Evolutionary conservation across 148 eudicot species (phyloP).

Genomic region (Persicaria maculosa): DNA sequence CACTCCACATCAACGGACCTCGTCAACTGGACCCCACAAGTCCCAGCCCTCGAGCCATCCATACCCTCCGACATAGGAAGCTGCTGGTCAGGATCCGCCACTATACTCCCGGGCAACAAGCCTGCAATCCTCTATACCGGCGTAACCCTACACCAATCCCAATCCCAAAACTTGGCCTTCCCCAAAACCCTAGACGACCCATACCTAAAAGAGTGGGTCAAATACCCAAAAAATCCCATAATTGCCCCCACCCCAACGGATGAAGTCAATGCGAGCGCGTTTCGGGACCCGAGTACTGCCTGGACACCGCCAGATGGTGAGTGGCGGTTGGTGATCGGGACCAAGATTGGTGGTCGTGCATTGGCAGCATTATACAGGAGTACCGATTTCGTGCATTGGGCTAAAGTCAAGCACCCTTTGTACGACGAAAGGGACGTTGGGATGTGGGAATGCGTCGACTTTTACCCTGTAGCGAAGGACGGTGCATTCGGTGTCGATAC

Average conservation of each 20-base stretch:
- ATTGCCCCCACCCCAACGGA: constrained; percentile 15
- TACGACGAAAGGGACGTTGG: constrained; percentile 19
- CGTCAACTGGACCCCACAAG: constrained; percentile 46
- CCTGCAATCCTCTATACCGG: constrained; percentile 48
- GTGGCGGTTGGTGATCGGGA: constrained; percentile 21
- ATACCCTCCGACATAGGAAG: constrained; percentile 36
- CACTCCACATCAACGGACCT: constrained; percentile 52
- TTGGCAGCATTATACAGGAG: constrained; percentile 27
- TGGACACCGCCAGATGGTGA: constrained; percentile 29
- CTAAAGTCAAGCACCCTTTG: constrained; percentile 10
- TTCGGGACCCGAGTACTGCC: constrained; percentile 42
- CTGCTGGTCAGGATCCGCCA: constrained; percentile 55
- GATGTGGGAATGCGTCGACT: constrained; percentile 37
- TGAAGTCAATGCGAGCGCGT: constrained; percentile 14
- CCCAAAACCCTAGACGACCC: constrained; percentile 48
- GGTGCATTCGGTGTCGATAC: constrained; percentile 23
- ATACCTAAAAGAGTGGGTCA: constrained; percentile 44
- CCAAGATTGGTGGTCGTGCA: constrained; percentile 4
- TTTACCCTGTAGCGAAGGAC: constrained; percentile 20
- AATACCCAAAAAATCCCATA: constrained; percentile 31
- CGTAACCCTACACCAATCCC: neutral
- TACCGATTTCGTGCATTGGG: constrained; percentile 25
- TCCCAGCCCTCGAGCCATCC: constrained; percentile 29
- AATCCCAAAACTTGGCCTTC: constrained; percentile 44
- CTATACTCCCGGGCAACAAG: constrained; percentile 30